These are phyloP conservation scores for Tricladium varicosporioides DNA, from an alignment of 2,329 filamentous ascomycete species.

Conservation along the genomic window DNA sequence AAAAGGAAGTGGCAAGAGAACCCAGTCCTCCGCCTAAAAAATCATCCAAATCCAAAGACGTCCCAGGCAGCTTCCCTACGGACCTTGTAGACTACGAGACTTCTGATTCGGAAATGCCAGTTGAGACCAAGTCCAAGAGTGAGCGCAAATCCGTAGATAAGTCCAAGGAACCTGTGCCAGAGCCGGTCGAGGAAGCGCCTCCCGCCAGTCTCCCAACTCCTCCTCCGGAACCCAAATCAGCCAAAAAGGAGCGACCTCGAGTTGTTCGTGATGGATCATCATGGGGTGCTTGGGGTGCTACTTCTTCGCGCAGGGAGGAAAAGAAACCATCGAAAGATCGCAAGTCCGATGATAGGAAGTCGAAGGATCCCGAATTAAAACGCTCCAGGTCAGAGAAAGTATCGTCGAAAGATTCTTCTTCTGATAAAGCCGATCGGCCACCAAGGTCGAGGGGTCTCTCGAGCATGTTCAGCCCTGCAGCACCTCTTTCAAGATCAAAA, in stretches of 20 bases:
- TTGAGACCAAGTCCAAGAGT: slow-evolving; percentile 41
- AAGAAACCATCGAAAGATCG: slow-evolving; percentile 33
- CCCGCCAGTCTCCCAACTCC: slow-evolving; percentile 38
- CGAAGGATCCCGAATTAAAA: slow-evolving; percentile 50
- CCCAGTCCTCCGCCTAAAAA: slow-evolving; percentile 36
- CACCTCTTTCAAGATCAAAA: slow-evolving; percentile 66
- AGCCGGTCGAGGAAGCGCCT: slow-evolving; percentile 29
- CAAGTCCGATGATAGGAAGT: slow-evolving; percentile 31
- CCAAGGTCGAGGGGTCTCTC: slow-evolving; percentile 46
- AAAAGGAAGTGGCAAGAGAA: slow-evolving; percentile 34
- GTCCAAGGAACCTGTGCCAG: not conserved
- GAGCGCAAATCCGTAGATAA: slow-evolving; percentile 35
- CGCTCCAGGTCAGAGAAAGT: slow-evolving; percentile 61
- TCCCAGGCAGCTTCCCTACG: slow-evolving; percentile 59
- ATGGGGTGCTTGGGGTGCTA: slow-evolving; percentile 74
- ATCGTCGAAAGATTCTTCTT: slow-evolving; percentile 68
- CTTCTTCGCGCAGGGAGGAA: slow-evolving; percentile 38
- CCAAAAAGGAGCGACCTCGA: slow-evolving; percentile 74
- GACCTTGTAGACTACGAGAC: slow-evolving; percentile 46
- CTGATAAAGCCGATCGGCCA: slow-evolving; percentile 50
- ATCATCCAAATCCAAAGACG: slow-evolving; percentile 36
- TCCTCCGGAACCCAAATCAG: slow-evolving; percentile 55
- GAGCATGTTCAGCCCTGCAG: slow-evolving; percentile 67
- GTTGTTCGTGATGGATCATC: slow-evolving; percentile 67
- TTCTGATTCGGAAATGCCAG: slow-evolving; percentile 50